phyloP scores from a whole-genome alignment of 2,329 filamentous ascomycete species.

The Pseudopyricularia javanii region DNA sequence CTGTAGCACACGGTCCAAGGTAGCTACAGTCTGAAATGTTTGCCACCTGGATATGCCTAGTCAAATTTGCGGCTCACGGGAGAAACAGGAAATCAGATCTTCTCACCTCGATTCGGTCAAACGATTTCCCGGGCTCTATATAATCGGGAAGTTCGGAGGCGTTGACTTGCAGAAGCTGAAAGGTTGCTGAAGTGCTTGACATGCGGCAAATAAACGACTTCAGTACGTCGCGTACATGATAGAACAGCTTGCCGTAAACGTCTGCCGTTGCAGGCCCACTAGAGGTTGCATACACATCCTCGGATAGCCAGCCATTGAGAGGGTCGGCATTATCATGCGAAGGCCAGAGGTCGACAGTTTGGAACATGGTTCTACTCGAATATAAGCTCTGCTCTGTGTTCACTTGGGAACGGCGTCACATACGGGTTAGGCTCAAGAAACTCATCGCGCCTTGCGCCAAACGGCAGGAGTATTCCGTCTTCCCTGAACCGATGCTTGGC shows the following conservation, averaged over 20 bases:
- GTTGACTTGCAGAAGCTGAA: not conserved
- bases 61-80: not conserved
- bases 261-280: not conserved
- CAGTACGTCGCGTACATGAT: not conserved
- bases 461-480: constrained; percentile 12
- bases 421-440: not conserved
- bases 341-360: not conserved
- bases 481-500: constrained; percentile 7
- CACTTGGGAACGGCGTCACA: not conserved
- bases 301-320: not conserved
- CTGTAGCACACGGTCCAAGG: not conserved
- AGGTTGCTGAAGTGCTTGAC: not conserved
- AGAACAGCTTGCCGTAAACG: not conserved
- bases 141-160: not conserved
- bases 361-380: not conserved
- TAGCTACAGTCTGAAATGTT: not conserved
- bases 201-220: not conserved
- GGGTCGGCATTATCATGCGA: not conserved
- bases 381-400: not conserved
- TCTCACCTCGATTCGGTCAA: not conserved
- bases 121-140: not conserved
- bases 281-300: not conserved
- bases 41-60: not conserved
- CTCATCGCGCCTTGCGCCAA: constrained; percentile 4
- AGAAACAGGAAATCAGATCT: not conserved